Evolutionary conservation across 2,329 filamentous ascomycete species (phyloP).

Genomic region (Neodidymelliopsis sp.): DNA sequence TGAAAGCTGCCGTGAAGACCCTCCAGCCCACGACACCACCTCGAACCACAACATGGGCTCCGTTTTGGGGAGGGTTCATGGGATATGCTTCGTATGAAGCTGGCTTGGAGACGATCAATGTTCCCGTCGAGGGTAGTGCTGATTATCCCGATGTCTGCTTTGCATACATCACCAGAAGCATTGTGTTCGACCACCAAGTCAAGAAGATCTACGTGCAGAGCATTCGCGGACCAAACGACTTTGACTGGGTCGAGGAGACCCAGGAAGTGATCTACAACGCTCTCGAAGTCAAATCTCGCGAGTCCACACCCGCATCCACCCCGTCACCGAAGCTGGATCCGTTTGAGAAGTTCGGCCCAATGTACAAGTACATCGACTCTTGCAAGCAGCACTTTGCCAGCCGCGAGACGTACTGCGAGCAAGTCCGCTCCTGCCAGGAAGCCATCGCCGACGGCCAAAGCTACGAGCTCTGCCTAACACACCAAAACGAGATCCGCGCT

Average conservation of each 20-base stretch:
- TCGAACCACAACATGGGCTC: conserved; percentile 46
- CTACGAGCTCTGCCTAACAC: conserved; percentile 86
- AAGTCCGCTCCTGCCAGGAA: conserved; percentile 74
- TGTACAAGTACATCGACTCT: conserved; percentile 38
- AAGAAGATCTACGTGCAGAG: conserved; percentile 72
- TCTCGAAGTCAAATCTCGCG: conserved; percentile 36
- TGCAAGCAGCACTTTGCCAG: conserved; percentile 24
- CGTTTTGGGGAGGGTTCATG: conserved; percentile 85
- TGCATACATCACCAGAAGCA: conserved; percentile 76
- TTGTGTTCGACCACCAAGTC: conserved; percentile 76
- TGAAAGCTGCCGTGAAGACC: conserved; percentile 50
- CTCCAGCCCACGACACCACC: conserved; percentile 42
- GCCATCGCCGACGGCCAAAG: conserved; percentile 79
- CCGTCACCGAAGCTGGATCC: conserved; percentile 36
- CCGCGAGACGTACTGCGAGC: conserved; percentile 63
- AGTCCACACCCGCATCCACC: conserved; percentile 39
- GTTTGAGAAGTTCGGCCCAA: conserved; percentile 39
- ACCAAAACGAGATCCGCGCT: conserved; percentile 69
- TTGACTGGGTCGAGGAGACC: conserved; percentile 56
- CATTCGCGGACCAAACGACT: conserved; percentile 56
- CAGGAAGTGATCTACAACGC: conserved; percentile 41
- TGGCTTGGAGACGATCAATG: conserved; percentile 68
- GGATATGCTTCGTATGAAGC: conserved; percentile 88
- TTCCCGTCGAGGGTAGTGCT: conserved; percentile 53
- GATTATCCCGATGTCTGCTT: conserved; percentile 73